Conservation (phyloP, 2,329 filamentous ascomycete species). For the Cryphonectria carpinicola region DNA sequence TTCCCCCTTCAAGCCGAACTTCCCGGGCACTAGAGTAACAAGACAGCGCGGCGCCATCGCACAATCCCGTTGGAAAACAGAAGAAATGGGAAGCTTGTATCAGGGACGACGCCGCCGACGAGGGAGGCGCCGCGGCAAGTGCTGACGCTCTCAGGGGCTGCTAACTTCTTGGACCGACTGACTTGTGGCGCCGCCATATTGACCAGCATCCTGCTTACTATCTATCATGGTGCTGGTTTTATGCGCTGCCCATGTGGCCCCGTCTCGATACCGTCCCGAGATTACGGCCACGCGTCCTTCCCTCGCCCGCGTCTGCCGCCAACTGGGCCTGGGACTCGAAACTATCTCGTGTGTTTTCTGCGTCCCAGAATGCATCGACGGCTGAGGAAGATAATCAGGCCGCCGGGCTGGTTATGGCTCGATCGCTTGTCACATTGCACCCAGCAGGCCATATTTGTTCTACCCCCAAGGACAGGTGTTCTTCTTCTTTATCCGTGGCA, state of each 20-base stretch:
- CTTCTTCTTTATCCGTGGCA: background rate
- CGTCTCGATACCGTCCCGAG: background rate
- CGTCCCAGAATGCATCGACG: background rate
- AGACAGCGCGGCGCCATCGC: background rate
- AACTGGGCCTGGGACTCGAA: too few species aligned
- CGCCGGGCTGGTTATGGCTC: background rate
- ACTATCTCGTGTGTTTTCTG: background rate
- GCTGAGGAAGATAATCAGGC: too few species aligned
- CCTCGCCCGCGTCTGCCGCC: background rate
- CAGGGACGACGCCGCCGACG: background rate
- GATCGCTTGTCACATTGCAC: background rate
- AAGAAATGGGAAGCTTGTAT: background rate
- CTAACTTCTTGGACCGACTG: background rate
- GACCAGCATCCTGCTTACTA: background rate
- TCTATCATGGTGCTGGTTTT: background rate
- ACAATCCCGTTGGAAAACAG: background rate
- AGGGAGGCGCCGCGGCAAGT: background rate
- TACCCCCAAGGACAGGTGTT: background rate
- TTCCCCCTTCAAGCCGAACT: background rate
- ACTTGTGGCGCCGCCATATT: background rate
- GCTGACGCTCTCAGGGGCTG: background rate
- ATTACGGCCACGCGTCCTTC: background rate
- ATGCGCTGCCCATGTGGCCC: background rate
- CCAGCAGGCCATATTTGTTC: background rate
- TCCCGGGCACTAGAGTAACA: background rate